phyloP scores from a whole-genome alignment of 768 basidiomycete species.

The Termitomyces sp. region DNA sequence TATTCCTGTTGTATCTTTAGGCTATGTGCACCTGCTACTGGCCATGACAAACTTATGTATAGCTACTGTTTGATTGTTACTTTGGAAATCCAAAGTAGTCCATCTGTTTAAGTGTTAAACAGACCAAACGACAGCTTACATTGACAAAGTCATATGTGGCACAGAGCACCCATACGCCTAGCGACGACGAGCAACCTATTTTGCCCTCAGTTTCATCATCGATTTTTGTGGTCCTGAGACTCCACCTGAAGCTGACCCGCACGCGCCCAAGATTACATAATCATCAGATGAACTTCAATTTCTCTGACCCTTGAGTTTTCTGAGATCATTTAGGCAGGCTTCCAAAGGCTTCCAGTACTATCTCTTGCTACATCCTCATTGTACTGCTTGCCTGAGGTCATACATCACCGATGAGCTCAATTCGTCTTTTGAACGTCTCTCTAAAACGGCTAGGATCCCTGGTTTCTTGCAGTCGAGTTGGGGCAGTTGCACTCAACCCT shows the following conservation, averaged over 20 bases:
- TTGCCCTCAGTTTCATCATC: neutral
- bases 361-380: neutral
- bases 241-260: no score
- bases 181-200: neutral
- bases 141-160: neutral
- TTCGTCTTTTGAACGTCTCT: neutral
- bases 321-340: no score
- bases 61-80: neutral
- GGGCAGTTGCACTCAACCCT: neutral
- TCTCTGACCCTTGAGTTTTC: no score
- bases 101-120: neutral
- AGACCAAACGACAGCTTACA: neutral
- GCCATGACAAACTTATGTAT: neutral
- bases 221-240: no score
- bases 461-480: neutral
- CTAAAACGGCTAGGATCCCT: neutral
- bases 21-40: neutral
- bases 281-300: neutral
- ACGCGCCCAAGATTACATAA: no score
- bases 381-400: neutral
- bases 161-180: neutral
- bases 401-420: neutral
- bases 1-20: neutral
- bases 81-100: neutral
- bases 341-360: neutral